Conservation (phyloP, 768 basidiomycete species). For the Boletus pseudopeckii region DNA sequence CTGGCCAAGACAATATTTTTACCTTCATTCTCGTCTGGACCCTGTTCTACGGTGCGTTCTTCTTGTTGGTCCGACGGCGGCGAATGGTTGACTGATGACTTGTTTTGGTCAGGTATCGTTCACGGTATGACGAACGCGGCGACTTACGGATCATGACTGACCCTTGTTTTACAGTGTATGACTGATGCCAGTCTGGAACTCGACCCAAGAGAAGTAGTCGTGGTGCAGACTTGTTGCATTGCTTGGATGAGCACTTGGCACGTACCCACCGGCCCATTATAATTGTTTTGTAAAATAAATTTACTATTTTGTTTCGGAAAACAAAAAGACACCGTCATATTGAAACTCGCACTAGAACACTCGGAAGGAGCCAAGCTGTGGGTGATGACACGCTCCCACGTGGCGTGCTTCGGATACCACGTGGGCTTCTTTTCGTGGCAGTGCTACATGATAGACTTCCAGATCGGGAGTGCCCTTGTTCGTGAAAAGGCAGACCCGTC, state of each 20-base stretch:
- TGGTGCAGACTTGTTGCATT: background rate
- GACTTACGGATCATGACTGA: conserved; percentile 7
- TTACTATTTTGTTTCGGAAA: background rate
- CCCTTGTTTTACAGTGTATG: conserved; percentile 37
- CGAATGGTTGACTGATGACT: background rate
- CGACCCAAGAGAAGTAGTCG: too few species aligned
- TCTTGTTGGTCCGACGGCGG: background rate
- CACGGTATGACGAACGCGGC: conserved; percentile 37
- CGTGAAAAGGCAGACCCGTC: conserved; percentile 32
- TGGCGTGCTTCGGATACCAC: conserved; percentile 31
- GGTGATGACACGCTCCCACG: conserved; percentile 31
- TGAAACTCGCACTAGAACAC: conserved; percentile 16
- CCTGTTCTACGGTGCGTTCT: conserved; percentile 75
- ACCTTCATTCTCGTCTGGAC: conserved; percentile 95
- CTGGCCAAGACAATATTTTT: conserved; percentile 87
- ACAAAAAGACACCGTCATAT: background rate
- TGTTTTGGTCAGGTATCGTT: conserved; percentile 37
- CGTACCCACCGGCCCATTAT: too few species aligned
- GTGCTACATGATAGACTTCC: conserved; percentile 31
- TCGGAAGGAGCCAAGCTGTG: conserved; percentile 12
- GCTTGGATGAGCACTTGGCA: background rate
- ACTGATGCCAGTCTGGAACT: conserved; percentile 19
- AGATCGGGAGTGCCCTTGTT: conserved; percentile 42
- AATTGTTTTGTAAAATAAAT: background rate
- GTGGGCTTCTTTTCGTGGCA: conserved; percentile 31